A percentile compares a stretch with the other conserved stretches of the same genome.
phyloP scores from a whole-genome alignment of 2,329 filamentous ascomycete genomes.

The Fusarium sarcochroum region DNA sequence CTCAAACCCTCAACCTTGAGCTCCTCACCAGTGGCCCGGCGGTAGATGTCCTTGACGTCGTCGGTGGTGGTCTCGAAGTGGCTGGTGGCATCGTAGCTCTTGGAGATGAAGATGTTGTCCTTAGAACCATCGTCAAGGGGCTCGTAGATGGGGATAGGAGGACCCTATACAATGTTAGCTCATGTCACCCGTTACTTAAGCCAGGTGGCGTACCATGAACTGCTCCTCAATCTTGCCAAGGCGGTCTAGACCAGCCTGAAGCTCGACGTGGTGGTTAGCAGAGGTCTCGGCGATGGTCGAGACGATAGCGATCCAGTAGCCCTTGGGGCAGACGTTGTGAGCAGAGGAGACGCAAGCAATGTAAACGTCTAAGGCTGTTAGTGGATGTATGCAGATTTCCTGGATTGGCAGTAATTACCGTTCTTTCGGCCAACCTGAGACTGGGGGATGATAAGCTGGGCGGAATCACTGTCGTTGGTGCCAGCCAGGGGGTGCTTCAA shows the following conservation, averaged over 20 bases:
- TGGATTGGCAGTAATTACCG: constrained; percentile 68
- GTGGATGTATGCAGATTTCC: neutral
- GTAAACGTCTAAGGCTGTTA: constrained; percentile 81
- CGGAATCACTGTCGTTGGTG: constrained; percentile 89
- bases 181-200: neutral
- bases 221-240: constrained; percentile 96
- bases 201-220: constrained; percentile 78
- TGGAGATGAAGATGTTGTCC: constrained; percentile 97
- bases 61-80: constrained; percentile 96
- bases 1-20: constrained; percentile 89
- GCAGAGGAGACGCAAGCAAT: constrained; percentile 94
- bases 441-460: constrained; percentile 97
- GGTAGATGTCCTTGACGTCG: constrained; percentile 95
- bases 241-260: constrained; percentile 91
- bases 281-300: constrained; percentile 94
- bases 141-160: constrained; percentile 94
- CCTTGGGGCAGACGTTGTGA: constrained; percentile 98
- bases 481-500: constrained; percentile 94
- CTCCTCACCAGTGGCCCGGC: constrained; percentile 84
- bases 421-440: constrained; percentile 97
- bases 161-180: constrained; percentile 62
- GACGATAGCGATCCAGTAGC: constrained; percentile 98
- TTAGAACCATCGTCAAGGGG: constrained; percentile 84
- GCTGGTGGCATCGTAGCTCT: constrained; percentile 97
- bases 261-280: constrained; percentile 95